phyloP scores from a whole-genome alignment of 371 early-diverging fungal species.

The Mucor velutinosus region DNA sequence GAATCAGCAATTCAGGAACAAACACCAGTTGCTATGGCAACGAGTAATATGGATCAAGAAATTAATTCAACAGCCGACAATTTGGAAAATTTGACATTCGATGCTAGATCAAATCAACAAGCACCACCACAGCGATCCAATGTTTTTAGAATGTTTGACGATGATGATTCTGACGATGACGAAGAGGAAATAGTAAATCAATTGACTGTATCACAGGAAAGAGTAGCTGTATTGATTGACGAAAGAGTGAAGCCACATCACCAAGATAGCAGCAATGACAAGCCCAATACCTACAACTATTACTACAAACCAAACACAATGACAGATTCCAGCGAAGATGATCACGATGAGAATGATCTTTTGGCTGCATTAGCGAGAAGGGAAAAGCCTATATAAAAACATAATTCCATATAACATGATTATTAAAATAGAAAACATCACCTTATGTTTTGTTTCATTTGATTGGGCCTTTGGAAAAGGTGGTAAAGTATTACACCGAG shows the following conservation, averaged over 20 bases:
- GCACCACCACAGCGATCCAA: background rate
- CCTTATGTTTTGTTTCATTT: slow-evolving; percentile 8
- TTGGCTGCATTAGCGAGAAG: slow-evolving; percentile 2
- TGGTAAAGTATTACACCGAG: background rate
- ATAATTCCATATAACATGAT: background rate
- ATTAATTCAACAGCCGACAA: background rate
- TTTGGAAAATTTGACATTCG: background rate
- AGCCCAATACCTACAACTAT: background rate
- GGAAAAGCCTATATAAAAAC: background rate
- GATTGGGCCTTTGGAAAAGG: background rate
- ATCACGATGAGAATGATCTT: background rate
- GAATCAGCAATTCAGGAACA: background rate
- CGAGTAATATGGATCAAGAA: background rate
- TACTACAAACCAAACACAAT: slow-evolving; percentile 3
- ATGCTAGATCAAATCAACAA: background rate
- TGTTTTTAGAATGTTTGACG: slow-evolving; percentile 19
- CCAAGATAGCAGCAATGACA: background rate
- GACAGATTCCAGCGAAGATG: background rate
- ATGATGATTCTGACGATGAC: slow-evolving; percentile 14
- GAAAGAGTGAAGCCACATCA: slow-evolving; percentile 13
- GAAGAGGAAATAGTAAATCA: slow-evolving; percentile 2
- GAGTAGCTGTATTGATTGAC: background rate
- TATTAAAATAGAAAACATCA: slow-evolving; percentile 10
- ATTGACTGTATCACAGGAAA: background rate
- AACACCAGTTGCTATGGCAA: background rate